Evolutionary conservation across 2,329 filamentous ascomycete species (phyloP), one percentile per base, ranked within the genome.

Genomic region (Colletotrichum kahawae): DNA sequence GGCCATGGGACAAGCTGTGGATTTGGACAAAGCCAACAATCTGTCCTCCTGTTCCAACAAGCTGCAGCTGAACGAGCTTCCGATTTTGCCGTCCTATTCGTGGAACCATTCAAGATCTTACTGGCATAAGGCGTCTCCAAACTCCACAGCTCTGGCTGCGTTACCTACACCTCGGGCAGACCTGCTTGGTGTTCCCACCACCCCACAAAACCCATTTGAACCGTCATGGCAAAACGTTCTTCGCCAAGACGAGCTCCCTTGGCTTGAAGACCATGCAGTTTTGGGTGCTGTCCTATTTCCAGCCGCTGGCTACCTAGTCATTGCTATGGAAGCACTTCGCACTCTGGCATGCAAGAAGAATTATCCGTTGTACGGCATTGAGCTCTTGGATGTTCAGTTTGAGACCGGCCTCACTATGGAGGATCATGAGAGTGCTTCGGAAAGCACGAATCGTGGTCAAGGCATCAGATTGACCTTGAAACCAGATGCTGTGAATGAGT

Each of bases 241-340:
- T 2, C 48, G 57, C 5, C 38, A 24, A 2, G 9, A 31, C 6
- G 70, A 76, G n/a, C 36, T 69, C 8, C 82, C 88, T 43, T 87
- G 87, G 27, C 84, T 85, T 13, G 79, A 84, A 64, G 84, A 86
- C 74, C 86, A 87, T 78, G 78, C 79, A 24, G 86, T 87, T 81
- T 81, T 85, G 66, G 85, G 82, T 77, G 81, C 86, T 43, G 82
- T 82, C 63, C 83, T 86, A 78, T 84, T 83, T 67, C 82, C 85
- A 5, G 64, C 64, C 3, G 68, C 68, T 4, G 68, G 63, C 1
- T 75, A 71, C 9, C 16, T 71, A 12, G 63, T 29, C 13, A 75
- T 75, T 64, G 73, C 73, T 2, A 62, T 63, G 16, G 73, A 75
- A 34, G 73, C 68, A 4, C 59, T 76, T 2, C 67, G 72, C 6